Evolutionary conservation across 2,329 filamentous ascomycete genomes (phyloP).

Genomic region (Trichophyton verrucosum): DNA sequence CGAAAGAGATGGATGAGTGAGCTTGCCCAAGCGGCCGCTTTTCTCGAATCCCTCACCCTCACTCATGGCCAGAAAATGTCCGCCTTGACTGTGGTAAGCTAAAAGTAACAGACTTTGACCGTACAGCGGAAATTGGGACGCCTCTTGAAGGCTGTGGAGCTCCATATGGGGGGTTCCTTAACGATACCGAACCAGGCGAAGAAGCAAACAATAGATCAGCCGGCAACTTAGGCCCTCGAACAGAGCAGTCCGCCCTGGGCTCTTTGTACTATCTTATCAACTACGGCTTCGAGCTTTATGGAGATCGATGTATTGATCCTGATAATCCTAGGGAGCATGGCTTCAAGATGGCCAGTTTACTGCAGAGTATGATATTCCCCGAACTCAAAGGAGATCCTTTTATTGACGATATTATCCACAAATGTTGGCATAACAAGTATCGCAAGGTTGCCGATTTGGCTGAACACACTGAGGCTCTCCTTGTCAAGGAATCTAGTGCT

Average conservation of each 20-base stretch:
- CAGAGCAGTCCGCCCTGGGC: conserved; percentile 23
- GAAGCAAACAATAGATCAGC: conserved; percentile 8
- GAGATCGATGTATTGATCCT: conserved; percentile 16
- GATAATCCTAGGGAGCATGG: conserved; percentile 18
- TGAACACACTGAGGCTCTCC: not conserved
- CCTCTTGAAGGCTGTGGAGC: conserved; percentile 17
- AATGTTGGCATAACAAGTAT: conserved; percentile 10
- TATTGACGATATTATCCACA: conserved; percentile 17
- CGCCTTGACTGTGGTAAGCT: conserved; percentile 20
- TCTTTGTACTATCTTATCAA: conserved; percentile 24
- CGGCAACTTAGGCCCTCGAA: conserved; percentile 19
- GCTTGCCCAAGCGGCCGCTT: conserved; percentile 22
- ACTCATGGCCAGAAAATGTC: conserved; percentile 23
- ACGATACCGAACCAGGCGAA: not conserved
- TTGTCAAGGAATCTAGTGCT: not conserved
- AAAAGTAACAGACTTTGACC: conserved; percentile 23
- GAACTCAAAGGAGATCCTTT: conserved; percentile 15
- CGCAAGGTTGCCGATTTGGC: conserved; percentile 3
- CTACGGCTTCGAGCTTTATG: conserved; percentile 23
- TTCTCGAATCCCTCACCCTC: conserved; percentile 23
- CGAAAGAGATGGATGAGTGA: conserved; percentile 24
- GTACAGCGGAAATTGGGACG: conserved; percentile 18
- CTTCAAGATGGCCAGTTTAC: conserved; percentile 6
- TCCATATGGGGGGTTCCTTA: conserved; percentile 20
- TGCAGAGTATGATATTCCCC: conserved; percentile 11